These are phyloP conservation scores for Brettanomyces custersianus DNA, from an alignment of 805 yeast species.

Conservation along the genomic window DNA sequence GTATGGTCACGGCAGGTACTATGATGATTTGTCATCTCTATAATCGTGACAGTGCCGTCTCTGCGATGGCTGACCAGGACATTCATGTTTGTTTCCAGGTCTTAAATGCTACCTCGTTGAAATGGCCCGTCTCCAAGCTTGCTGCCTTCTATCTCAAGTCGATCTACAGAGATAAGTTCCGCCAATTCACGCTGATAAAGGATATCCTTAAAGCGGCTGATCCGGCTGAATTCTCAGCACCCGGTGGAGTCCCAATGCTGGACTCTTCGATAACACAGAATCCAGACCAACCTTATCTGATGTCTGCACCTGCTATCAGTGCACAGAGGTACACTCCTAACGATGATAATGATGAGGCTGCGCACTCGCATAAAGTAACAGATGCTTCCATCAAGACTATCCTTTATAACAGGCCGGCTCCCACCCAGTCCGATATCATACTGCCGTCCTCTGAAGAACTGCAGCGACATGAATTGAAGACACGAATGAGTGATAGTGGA, in stretches of 20 bases:
- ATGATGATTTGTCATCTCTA: slow-evolving; percentile 63
- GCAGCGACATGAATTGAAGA: not conserved
- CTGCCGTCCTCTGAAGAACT: not conserved
- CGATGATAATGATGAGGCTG: not conserved
- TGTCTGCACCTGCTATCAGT: not conserved
- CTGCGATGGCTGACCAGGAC: slow-evolving; percentile 16
- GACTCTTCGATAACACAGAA: not conserved
- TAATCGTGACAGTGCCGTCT: slow-evolving; percentile 18
- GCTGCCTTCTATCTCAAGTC: slow-evolving; percentile 42
- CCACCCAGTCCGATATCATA: not conserved
- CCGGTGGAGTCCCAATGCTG: not conserved
- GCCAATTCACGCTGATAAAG: slow-evolving; percentile 15
- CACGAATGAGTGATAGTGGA: not conserved
- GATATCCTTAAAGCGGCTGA: slow-evolving; percentile 10
- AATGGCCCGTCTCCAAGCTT: slow-evolving; percentile 43
- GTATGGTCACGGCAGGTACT: slow-evolving; percentile 54
- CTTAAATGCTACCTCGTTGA: slow-evolving; percentile 34
- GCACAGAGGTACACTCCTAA: not conserved
- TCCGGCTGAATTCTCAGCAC: not conserved
- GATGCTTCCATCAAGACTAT: slow-evolving; percentile 7
- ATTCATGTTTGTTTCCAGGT: slow-evolving; percentile 21
- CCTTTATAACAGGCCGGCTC: slow-evolving; percentile 4
- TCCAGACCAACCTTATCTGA: not conserved
- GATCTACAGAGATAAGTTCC: slow-evolving; percentile 26
- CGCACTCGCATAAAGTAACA: slow-evolving; percentile 1